Evolutionary conservation across 139 green algal genomes (phyloP).

Genomic region (Dunaliella sp.): DNA sequence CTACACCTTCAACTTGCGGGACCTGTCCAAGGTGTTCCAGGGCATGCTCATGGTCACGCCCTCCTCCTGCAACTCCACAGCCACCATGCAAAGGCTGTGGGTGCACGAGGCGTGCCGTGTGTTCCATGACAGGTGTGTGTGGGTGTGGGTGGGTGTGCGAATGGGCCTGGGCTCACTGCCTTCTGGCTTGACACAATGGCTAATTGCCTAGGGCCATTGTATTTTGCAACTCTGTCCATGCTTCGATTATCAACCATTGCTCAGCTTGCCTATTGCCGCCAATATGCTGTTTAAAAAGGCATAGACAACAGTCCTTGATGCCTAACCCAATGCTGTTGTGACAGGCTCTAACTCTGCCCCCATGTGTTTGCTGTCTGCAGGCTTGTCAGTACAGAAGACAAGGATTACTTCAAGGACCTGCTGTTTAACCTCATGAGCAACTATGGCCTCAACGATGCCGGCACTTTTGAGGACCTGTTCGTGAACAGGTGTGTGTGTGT

Average conservation of each 20-base stretch:
- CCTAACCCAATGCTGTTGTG: too few relatives aligned
- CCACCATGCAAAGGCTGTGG: conserved; percentile 67
- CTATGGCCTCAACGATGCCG: conserved; percentile 31
- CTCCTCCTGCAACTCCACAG: conserved; percentile 36
- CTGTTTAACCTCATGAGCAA: conserved; percentile 50
- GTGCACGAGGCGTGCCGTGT: conserved; percentile 78
- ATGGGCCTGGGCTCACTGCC: too few relatives aligned
- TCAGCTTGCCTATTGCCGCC: too few relatives aligned
- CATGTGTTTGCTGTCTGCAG: too few relatives aligned
- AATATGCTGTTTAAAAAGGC: too few relatives aligned
- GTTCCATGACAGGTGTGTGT: conserved; percentile 73
- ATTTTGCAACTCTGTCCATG: too few relatives aligned
- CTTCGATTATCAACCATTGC: too few relatives aligned
- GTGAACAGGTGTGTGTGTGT: conserved; percentile 20
- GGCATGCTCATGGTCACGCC: conserved; percentile 68
- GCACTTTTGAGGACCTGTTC: conserved; percentile 52
- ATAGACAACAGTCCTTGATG: too few relatives aligned
- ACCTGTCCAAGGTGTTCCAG: conserved; percentile 83
- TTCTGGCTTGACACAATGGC: too few relatives aligned
- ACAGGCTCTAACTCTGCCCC: too few relatives aligned
- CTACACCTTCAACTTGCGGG: conserved; percentile 85
- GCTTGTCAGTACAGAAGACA: conserved; percentile 75
- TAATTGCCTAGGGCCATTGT: too few relatives aligned
- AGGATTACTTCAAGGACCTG: conserved; percentile 64
- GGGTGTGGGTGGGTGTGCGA: background rate